These are phyloP conservation scores for Penicillium pulvis DNA, from an alignment of 495 filamentous ascomycete species.

Conservation along the genomic window DNA sequence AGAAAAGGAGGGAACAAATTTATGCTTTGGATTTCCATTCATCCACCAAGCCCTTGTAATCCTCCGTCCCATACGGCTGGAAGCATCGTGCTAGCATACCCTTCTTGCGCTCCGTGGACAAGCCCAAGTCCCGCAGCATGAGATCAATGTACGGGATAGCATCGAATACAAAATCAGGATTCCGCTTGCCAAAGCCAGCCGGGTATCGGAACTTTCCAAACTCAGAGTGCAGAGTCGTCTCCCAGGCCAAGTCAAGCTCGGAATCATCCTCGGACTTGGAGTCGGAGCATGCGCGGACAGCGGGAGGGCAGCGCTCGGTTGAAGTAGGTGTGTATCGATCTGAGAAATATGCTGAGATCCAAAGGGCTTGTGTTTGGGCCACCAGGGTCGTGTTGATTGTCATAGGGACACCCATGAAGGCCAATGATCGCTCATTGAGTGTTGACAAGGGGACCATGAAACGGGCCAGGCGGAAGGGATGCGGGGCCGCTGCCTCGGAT, in stretches of 20 bases:
- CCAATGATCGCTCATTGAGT: conserved; percentile 58
- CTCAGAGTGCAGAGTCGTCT: conserved; percentile 64
- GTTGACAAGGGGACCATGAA: conserved; percentile 71
- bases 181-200: conserved; percentile 61
- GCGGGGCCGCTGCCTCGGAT: conserved; percentile 33
- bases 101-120: conserved; percentile 45
- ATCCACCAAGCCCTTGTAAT: conserved; percentile 61
- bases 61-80: conserved; percentile 58
- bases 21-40: conserved; percentile 50
- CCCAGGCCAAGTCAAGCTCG: conserved; percentile 43
- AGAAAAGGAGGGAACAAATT: background rate
- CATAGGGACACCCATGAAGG: conserved; percentile 65
- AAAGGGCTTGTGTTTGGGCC: conserved; percentile 70
- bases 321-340: conserved; percentile 40
- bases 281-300: conserved; percentile 17
- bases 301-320: conserved; percentile 24
- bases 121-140: conserved; percentile 66
- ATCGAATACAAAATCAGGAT: conserved; percentile 77
- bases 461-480: conserved; percentile 59
- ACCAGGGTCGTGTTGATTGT: conserved; percentile 64
- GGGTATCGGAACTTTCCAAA: conserved; percentile 73
- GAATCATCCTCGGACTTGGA: conserved; percentile 22
- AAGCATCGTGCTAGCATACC: conserved; percentile 51
- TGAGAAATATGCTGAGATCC: conserved; percentile 68
- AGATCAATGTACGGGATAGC: conserved; percentile 76